Evolutionary conservation across 2,329 filamentous ascomycete genomes (phyloP).

Genomic region (Nemania abortiva): DNA sequence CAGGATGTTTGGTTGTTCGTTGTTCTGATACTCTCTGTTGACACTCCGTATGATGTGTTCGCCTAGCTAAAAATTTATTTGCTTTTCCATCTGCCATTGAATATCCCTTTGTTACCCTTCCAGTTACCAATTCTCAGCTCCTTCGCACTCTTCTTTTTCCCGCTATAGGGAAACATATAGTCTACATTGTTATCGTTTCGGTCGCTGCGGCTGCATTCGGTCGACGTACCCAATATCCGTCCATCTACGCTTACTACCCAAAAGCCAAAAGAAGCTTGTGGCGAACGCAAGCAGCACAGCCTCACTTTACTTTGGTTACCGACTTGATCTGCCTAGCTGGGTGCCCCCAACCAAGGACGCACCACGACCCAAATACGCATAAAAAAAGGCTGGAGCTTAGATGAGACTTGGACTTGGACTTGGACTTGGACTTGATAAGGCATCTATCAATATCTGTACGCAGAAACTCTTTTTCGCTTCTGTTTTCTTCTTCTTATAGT

Average conservation of each 20-base stretch:
- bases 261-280: slow-evolving; percentile 18
- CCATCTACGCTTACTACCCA: background rate
- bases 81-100: background rate
- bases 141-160: background rate
- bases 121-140: background rate
- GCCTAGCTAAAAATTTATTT: background rate
- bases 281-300: slow-evolving; percentile 31
- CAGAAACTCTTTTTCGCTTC: slow-evolving; percentile 5
- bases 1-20: background rate
- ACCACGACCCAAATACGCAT: slow-evolving; percentile 22
- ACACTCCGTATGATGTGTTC: background rate
- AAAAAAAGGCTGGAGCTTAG: background rate
- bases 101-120: background rate
- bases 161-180: background rate
- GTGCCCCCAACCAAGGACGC: slow-evolving; percentile 6
- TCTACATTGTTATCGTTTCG: background rate
- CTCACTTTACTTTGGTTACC: slow-evolving; percentile 17
- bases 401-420: no score
- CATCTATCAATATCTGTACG: slow-evolving; percentile 22
- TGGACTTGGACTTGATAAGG: slow-evolving; percentile 6
- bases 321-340: background rate
- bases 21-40: background rate
- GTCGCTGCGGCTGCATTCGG: slow-evolving; percentile 7
- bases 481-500: background rate
- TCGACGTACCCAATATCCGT: background rate